These are phyloP conservation scores for Pestalotiopsis fici DNA, from an alignment of 2,329 filamentous ascomycete species.

Conservation along the genomic window DNA sequence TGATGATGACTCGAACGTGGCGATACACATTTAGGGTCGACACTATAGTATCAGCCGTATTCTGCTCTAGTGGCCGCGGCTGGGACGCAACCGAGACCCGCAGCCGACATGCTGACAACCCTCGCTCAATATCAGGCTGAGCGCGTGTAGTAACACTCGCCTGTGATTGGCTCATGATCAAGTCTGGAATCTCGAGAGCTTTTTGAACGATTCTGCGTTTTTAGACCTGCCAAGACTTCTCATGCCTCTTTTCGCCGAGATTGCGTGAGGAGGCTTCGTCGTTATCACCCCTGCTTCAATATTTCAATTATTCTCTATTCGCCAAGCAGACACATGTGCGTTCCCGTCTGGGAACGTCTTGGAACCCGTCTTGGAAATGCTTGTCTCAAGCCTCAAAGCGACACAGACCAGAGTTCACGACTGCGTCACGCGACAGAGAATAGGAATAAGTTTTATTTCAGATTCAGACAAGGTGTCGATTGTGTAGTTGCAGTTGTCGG, in stretches of 20 bases:
- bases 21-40: neutral
- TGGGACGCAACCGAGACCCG: neutral
- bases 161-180: neutral
- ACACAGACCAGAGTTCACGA: neutral
- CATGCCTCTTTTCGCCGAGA: neutral
- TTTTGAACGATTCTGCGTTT: neutral
- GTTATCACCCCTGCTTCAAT: neutral
- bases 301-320: neutral
- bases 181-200: neutral
- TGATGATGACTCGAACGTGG: neutral
- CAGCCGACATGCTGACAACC: neutral
- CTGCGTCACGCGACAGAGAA: neutral
- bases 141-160: neutral
- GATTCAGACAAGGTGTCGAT: neutral
- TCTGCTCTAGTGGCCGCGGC: neutral
- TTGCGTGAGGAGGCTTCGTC: neutral
- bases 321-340: neutral
- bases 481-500: neutral
- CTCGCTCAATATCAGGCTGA: neutral
- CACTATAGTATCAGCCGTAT: neutral
- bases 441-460: neutral
- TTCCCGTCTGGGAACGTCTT: constrained; percentile 2
- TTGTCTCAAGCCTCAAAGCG: constrained; percentile 1
- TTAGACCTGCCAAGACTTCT: neutral
- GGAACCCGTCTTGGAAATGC: constrained; percentile 3